A percentile compares a stretch with the other conserved stretches of the same genome.
Conservation (phyloP, 495 filamentous ascomycete species). For the Lasiosphaeria ovina region DNA sequence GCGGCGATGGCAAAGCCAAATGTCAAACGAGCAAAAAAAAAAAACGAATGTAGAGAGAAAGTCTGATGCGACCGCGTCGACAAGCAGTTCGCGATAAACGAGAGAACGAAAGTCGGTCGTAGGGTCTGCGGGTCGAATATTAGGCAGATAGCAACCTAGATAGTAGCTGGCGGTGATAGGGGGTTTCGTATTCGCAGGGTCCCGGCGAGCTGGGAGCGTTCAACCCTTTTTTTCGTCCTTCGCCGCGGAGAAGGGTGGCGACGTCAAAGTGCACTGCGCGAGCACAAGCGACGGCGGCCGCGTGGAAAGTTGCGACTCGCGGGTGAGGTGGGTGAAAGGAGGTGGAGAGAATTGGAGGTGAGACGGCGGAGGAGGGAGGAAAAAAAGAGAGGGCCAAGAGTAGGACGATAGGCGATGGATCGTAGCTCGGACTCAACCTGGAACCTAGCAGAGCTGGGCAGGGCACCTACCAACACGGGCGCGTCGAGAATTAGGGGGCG, state of each 20-base stretch:
- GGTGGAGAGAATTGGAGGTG: not conserved
- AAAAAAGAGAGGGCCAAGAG: not conserved
- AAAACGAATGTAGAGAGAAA: not conserved
- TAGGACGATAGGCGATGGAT: not conserved
- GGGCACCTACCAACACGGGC: too few relatives aligned
- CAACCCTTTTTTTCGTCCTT: too few relatives aligned
- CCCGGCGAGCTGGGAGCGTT: too few relatives aligned
- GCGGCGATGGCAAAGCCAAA: not conserved
- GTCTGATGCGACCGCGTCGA: not conserved
- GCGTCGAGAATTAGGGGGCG: too few relatives aligned
- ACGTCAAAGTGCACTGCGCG: not conserved
- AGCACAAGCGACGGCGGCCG: not conserved
- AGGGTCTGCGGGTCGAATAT: not conserved
- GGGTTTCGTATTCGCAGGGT: not conserved
- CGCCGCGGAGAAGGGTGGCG: not conserved
- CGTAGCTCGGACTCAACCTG: too few relatives aligned
- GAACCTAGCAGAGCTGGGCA: too few relatives aligned
- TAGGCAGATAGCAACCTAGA: not conserved
- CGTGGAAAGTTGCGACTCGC: conserved; percentile 2
- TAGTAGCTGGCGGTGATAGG: not conserved
- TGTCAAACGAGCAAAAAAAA: not conserved
- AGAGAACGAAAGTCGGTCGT: not conserved
- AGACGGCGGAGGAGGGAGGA: not conserved
- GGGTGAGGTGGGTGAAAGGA: not conserved
- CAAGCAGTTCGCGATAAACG: not conserved